Base-by-base conservation (phyloP, 2,329 filamentous ascomycete species). In the Penicillium olsonii region DNA sequence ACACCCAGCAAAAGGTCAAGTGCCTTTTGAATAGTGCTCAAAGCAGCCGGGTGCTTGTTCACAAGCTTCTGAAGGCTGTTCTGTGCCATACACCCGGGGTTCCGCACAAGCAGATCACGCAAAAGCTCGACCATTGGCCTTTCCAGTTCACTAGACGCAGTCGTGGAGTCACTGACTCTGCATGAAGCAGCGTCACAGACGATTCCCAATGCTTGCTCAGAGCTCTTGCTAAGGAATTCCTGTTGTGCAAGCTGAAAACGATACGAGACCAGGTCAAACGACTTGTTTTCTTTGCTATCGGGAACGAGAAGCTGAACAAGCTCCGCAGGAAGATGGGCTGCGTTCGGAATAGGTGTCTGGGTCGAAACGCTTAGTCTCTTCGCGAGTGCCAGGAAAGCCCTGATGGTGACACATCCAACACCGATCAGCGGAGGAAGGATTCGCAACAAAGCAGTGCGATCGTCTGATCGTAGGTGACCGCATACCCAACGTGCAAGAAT, bases 401-500 rank as follows among this genome's bases (percentile, higher is more conserved):
- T 62, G 31, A 77, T 68, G 4, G 71, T 73, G 15, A 77, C 64
- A 47, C 74, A 75, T n/a, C 74, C 71, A 29, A 74, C 71, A 11
- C 73, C 72, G 33, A 78, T 68, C 3, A 78, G 65, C 18, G 71
- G 66, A 15, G 68, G 64, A 24, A 78, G 61, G 19, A 73, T 59
- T 14, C 50, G 52, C 12, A 65, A 60, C 15, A 74, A 60, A 15
- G 56, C 63, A n/a, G 62, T 56, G 10, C 64, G 68, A 38, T 68
- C 59, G 5, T 68, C 48, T 26, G 66, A 67, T 34, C 64, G 66
- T n/a, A 76, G 41, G 45, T 72, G 57, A 31, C 55, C 55, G 43
- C 65, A 67, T 4, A 78, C 62, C 74, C 75, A 77, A 45, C 68
- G 69, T 22, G 70, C 62, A 39, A 77, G 62, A 49, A 75, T 64